phyloP scores from a whole-genome alignment of 2,329 filamentous ascomycete genomes.

The Teratosphaeriaceae sp. region DNA sequence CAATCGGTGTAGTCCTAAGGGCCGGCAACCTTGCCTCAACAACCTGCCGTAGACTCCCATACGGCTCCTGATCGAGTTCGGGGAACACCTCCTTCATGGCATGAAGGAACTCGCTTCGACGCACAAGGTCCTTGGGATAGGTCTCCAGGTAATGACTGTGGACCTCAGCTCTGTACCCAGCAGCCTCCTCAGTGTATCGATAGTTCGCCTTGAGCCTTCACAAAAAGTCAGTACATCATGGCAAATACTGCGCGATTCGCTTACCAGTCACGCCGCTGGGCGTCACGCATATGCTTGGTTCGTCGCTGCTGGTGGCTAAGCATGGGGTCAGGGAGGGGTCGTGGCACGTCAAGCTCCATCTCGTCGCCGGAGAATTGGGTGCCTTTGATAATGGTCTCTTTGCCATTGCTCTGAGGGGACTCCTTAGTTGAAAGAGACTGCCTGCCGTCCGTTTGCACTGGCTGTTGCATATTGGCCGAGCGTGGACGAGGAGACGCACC shows the following conservation, averaged over 20 bases:
- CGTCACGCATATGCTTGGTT: conserved; percentile 2
- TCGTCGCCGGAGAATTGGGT: conserved; percentile 9
- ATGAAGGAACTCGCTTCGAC: not conserved
- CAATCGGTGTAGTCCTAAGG: not conserved
- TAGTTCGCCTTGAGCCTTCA: not conserved
- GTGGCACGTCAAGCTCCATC: conserved; percentile 9
- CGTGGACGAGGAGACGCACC: too few relatives aligned
- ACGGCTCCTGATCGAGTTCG: not conserved
- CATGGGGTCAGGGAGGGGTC: conserved; percentile 6
- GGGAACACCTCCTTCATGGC: not conserved
- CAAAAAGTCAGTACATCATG: not conserved
- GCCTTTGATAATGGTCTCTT: conserved; percentile 6
- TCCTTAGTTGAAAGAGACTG: not conserved
- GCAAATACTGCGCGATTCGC: not conserved
- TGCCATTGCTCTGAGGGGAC: not conserved
- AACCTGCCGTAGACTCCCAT: not conserved
- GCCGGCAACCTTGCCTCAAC: not conserved
- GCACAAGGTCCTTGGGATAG: not conserved
- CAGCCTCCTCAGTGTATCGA: not conserved
- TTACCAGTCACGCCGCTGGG: conserved; percentile 9
- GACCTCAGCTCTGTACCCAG: not conserved
- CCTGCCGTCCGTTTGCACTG: too few relatives aligned
- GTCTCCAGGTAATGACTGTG: not conserved
- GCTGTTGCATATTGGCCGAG: too few relatives aligned
- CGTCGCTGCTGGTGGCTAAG: conserved; percentile 3